These are phyloP conservation scores for Neospora caninum DNA, from an alignment of 169 alveolate genomes.

Conservation along the genomic window DNA sequence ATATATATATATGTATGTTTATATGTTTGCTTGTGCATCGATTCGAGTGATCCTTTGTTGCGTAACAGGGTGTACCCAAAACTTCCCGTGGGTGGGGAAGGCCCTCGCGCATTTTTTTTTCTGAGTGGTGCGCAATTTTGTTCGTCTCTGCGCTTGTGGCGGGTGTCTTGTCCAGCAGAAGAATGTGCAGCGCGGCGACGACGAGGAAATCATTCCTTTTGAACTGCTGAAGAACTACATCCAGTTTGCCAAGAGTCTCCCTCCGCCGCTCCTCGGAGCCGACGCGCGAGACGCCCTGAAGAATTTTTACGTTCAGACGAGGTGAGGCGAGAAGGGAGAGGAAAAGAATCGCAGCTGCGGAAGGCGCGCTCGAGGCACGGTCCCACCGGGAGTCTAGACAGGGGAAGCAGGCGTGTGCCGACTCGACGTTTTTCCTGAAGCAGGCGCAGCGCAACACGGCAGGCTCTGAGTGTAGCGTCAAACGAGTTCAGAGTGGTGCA, in stretches of 20 bases:
- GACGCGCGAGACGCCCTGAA: constrained; percentile 95
- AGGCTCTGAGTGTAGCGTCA: too few relatives aligned
- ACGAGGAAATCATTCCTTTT: constrained; percentile 79
- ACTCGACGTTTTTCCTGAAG: too few relatives aligned
- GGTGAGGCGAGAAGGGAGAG: constrained; percentile 68
- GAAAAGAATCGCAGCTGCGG: neutral
- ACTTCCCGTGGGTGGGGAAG: too few relatives aligned
- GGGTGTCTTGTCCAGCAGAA: neutral
- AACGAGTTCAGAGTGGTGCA: too few relatives aligned
- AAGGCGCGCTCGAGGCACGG: too few relatives aligned
- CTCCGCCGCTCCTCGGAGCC: constrained; percentile 94
- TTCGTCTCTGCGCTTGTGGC: neutral
- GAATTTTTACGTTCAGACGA: constrained; percentile 94
- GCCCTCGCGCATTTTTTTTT: neutral
- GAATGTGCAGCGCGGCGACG: constrained; percentile 47
- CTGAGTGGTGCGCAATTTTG: neutral
- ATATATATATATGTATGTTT: neutral
- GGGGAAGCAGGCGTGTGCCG: too few relatives aligned
- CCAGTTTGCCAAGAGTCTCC: constrained; percentile 87
- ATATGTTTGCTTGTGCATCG: neutral
- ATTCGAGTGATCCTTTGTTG: neutral
- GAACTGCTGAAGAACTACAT: constrained; percentile 87
- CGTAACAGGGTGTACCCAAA: too few relatives aligned
- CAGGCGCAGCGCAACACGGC: too few relatives aligned
- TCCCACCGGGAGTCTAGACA: too few relatives aligned